Evolutionary conservation across 2,329 filamentous ascomycete genomes (phyloP).

Genomic region (Macrophomina phaseolina): DNA sequence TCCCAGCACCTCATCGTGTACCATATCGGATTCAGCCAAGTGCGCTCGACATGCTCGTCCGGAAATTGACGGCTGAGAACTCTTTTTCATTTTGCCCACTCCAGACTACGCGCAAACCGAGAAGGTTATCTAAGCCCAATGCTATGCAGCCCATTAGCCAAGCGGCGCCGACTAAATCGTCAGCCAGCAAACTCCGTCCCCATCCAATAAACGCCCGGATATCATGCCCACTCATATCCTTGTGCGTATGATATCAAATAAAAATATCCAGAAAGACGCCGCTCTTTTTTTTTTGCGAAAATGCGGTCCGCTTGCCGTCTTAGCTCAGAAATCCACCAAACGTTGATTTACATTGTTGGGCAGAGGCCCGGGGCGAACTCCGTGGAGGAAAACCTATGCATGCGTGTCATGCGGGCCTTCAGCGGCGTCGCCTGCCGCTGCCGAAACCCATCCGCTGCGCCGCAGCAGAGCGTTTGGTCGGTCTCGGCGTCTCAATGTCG

Average conservation of each 20-base stretch:
- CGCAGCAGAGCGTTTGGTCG: constrained; percentile 25
- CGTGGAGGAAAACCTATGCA: background rate
- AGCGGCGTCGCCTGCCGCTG: constrained; percentile 25
- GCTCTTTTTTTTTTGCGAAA: constrained; percentile 27
- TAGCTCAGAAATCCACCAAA: background rate
- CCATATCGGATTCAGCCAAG: background rate
- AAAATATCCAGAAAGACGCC: constrained; percentile 28
- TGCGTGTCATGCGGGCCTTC: constrained; percentile 2
- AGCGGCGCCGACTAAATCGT: constrained; percentile 15
- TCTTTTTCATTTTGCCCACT: constrained; percentile 5
- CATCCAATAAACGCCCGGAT: constrained; percentile 30
- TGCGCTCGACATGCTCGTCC: background rate
- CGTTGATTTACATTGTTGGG: constrained; percentile 21
- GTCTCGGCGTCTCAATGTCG: constrained; percentile 43
- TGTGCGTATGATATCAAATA: constrained; percentile 35
- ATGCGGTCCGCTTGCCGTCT: constrained; percentile 5
- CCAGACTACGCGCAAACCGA: constrained; percentile 17
- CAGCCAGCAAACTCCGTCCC: constrained; percentile 21
- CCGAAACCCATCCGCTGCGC: constrained; percentile 28
- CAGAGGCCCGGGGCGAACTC: background rate
- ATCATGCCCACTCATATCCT: constrained; percentile 41
- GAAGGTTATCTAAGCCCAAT: constrained; percentile 23
- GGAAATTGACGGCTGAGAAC: constrained; percentile 2
- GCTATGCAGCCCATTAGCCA: constrained; percentile 24
- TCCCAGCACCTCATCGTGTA: background rate